These are phyloP conservation scores for Aspergillus steynii DNA, from an alignment of 495 filamentous ascomycete species.

Conservation along the genomic window DNA sequence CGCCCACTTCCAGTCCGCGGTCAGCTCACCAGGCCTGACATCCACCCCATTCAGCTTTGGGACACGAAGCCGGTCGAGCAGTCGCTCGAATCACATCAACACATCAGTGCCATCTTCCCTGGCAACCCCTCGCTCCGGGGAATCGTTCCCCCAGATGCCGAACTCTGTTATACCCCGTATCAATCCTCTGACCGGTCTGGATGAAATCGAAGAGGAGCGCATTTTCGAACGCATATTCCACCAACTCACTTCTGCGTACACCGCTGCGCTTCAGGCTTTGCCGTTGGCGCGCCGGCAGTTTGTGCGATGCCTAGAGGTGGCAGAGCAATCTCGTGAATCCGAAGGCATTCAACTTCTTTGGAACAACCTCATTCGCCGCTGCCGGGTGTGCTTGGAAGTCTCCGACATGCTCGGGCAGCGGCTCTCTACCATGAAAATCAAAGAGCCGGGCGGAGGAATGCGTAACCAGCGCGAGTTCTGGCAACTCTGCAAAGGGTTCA, in stretches of 20 bases:
- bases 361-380: constrained; percentile 68
- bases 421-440: constrained; percentile 77
- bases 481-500: constrained; percentile 75
- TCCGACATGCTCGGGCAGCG: constrained; percentile 67
- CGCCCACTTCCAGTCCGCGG: constrained; percentile 27
- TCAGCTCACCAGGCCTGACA: constrained; percentile 37
- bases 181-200: constrained; percentile 52
- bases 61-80: constrained; percentile 52
- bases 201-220: constrained; percentile 74
- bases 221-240: constrained; percentile 80
- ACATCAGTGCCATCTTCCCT: constrained; percentile 48
- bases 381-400: constrained; percentile 60
- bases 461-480: constrained; percentile 79
- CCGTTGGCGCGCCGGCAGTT: constrained; percentile 67
- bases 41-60: constrained; percentile 36
- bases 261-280: constrained; percentile 63
- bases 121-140: constrained; percentile 74
- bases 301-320: constrained; percentile 45
- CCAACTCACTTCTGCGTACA: constrained; percentile 65
- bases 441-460: constrained; percentile 68
- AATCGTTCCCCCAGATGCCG: constrained; percentile 68
- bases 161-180: constrained; percentile 39
- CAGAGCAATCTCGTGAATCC: constrained; percentile 43
- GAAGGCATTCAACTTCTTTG: constrained; percentile 63
- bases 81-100: constrained; percentile 49